phyloP scores from a whole-genome alignment of 2,329 filamentous ascomycete genomes.

The Xylariaceae sp. region DNA sequence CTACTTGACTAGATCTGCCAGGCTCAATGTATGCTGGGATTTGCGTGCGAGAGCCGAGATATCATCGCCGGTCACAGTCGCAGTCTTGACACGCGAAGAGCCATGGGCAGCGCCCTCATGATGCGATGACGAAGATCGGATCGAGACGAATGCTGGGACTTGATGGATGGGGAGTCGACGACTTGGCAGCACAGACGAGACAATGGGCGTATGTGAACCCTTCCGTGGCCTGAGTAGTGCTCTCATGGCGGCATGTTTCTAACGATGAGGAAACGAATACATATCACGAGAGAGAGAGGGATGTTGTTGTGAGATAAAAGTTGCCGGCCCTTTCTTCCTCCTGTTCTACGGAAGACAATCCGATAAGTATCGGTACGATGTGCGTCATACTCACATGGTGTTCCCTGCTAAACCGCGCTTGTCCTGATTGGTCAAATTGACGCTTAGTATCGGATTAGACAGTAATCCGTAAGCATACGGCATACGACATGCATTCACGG shows the following conservation, averaged over 20 bases:
- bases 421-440: neutral
- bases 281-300: neutral
- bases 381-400: neutral
- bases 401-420: neutral
- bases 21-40: conserved; percentile 73
- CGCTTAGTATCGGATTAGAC: conserved; percentile 7
- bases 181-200: conserved; percentile 5
- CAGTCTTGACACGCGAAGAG: conserved; percentile 40
- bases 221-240: conserved; percentile 36
- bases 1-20: conserved; percentile 85
- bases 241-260: conserved; percentile 45
- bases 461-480: too few species aligned
- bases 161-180: conserved; percentile 11
- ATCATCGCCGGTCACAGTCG: conserved; percentile 64
- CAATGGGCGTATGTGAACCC: conserved; percentile 31
- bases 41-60: conserved; percentile 73
- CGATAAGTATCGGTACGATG: neutral
- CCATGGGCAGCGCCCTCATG: conserved; percentile 23
- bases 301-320: neutral
- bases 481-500: neutral
- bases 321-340: too few species aligned
- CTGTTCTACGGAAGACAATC: too few species aligned
- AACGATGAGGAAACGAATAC: conserved; percentile 14
- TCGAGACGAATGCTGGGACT: conserved; percentile 11
- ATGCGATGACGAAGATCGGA: conserved; percentile 26